Percentiles rank a stretch among this genome's conserved stretches.
These are phyloP conservation scores for Cryphonectria nitschkei DNA, from an alignment of 2,329 filamentous ascomycete species.

Conservation along the genomic window DNA sequence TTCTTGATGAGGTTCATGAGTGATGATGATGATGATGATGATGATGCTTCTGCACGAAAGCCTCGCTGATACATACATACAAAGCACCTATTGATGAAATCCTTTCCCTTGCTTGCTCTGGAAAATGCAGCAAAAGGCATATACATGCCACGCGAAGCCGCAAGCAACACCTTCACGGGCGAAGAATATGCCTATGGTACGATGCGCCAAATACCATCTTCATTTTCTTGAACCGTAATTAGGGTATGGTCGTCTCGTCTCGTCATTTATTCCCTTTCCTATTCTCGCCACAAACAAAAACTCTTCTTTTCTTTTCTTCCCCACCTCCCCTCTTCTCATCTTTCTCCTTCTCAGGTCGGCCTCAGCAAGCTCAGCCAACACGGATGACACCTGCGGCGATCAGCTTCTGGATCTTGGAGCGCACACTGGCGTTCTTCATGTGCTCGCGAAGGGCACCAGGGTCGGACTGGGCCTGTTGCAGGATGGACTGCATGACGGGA, in stretches of 20 bases:
- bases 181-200: neutral
- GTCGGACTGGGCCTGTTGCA: slow-evolving; percentile 94
- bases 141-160: neutral
- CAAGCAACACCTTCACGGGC: neutral
- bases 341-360: neutral
- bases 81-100: neutral
- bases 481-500: slow-evolving; percentile 95
- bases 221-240: slow-evolving; percentile 8
- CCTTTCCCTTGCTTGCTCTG: neutral
- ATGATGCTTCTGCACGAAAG: neutral
- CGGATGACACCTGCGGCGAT: slow-evolving; percentile 91
- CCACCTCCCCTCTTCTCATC: too few relatives aligned
- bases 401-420: slow-evolving; percentile 90
- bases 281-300: neutral
- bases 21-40: neutral
- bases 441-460: slow-evolving; percentile 93
- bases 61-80: neutral
- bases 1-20: neutral
- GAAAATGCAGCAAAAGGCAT: neutral
- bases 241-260: slow-evolving; percentile 27
- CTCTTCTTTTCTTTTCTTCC: neutral
- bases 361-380: slow-evolving; percentile 52
- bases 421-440: slow-evolving; percentile 88
- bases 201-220: slow-evolving; percentile 1
- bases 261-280: slow-evolving; percentile 19